phyloP scores from a whole-genome alignment of 2,329 filamentous ascomycete species.

The Trichophyton mentagrophytes region DNA sequence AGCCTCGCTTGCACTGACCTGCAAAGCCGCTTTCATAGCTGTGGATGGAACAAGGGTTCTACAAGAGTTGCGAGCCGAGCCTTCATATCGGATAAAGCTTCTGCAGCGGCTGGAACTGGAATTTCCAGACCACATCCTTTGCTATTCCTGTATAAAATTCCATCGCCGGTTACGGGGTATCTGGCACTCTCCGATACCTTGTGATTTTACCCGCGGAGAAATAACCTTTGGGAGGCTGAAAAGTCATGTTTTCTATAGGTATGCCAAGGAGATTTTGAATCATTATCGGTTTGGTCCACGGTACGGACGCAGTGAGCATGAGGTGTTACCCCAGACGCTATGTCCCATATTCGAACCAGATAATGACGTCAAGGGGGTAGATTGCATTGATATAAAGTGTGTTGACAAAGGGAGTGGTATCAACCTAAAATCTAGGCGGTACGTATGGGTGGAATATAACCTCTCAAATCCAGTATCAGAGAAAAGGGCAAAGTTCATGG shows the following conservation, averaged over 20 bases:
- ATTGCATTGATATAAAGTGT: not conserved
- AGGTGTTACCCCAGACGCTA: not conserved
- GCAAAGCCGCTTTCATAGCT: too few relatives aligned
- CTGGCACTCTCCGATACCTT: too few relatives aligned
- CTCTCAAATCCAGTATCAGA: not conserved
- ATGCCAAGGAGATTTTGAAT: not conserved
- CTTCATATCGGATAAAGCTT: not conserved
- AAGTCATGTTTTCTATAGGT: not conserved
- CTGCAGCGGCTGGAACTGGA: not conserved
- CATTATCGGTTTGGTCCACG: not conserved
- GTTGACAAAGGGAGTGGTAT: not conserved
- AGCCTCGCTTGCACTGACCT: too few relatives aligned
- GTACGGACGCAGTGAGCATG: not conserved
- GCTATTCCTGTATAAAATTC: not conserved
- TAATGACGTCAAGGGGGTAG: not conserved
- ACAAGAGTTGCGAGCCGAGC: too few relatives aligned
- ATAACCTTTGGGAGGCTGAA: too few relatives aligned
- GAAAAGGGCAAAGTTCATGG: not conserved
- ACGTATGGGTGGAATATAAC: not conserved
- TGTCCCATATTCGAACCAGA: not conserved
- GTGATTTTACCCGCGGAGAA: too few relatives aligned
- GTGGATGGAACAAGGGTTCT: too few relatives aligned
- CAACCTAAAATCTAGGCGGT: not conserved
- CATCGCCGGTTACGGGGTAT: not conserved
- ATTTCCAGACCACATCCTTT: not conserved